These are phyloP conservation scores for Pestalotiopsis sp. DNA, from an alignment of 2,329 filamentous ascomycete genomes.

Conservation along the genomic window DNA sequence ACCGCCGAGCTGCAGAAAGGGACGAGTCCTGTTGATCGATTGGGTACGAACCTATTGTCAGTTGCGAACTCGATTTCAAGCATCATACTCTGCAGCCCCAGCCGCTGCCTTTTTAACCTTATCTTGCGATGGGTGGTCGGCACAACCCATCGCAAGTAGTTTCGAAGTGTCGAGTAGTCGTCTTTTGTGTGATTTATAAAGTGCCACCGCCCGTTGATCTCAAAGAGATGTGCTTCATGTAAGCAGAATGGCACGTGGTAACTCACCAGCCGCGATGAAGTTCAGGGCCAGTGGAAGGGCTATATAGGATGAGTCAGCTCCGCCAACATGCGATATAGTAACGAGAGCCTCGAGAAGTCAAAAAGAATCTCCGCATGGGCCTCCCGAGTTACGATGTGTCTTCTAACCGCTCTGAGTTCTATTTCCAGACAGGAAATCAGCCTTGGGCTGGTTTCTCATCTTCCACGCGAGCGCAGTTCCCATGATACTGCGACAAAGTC, in stretches of 20 bases:
- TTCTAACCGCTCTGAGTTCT: constrained; percentile 81
- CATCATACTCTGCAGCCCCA: constrained; percentile 17
- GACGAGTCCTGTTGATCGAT: constrained; percentile 38
- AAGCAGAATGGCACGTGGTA: constrained; percentile 37
- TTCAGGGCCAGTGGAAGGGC: constrained; percentile 82
- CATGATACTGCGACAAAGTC: constrained; percentile 51
- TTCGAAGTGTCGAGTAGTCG: neutral
- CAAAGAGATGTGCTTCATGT: constrained; percentile 31
- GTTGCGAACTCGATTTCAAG: constrained; percentile 21
- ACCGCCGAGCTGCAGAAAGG: constrained; percentile 16
- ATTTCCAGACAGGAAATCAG: constrained; percentile 75
- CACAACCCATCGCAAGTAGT: neutral
- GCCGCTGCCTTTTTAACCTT: neutral
- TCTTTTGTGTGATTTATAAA: constrained; percentile 17
- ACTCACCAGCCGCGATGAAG: constrained; percentile 93
- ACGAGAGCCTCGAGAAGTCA: neutral
- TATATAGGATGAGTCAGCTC: constrained; percentile 43
- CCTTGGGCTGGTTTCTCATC: constrained; percentile 66
- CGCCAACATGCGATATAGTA: neutral
- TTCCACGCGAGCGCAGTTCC: constrained; percentile 63
- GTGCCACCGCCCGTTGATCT: constrained; percentile 67
- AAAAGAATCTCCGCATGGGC: neutral
- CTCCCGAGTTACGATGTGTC: constrained; percentile 17
- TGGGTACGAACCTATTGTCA: constrained; percentile 48
- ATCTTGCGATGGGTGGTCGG: neutral